Percentiles rank a stretch among this genome's conserved stretches.
Conservation (phyloP, 352 stramenopile species). For the Globisporangium perplexum region DNA sequence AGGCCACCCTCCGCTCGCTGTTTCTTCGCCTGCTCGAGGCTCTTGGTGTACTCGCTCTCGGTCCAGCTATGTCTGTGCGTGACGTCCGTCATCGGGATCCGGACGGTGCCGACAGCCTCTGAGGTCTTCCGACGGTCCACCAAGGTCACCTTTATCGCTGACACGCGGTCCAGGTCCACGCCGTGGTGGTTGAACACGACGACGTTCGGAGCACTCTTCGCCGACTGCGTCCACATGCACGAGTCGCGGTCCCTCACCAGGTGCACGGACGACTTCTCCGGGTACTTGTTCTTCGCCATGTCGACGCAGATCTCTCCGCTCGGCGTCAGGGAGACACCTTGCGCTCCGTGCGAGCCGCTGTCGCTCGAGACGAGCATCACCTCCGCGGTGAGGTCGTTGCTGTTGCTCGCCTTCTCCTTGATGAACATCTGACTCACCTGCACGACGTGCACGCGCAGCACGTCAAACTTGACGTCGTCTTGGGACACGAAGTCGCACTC, state of each 20-base stretch:
- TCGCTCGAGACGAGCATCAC: constrained; percentile 48
- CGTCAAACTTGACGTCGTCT: constrained; percentile 42
- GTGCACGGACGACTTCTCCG: constrained; percentile 19
- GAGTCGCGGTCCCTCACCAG: constrained; percentile 8
- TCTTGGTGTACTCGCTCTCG: constrained; percentile 3
- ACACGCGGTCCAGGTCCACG: constrained; percentile 41
- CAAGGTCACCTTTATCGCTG: constrained; percentile 27
- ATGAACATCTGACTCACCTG: constrained; percentile 46
- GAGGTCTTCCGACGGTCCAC: constrained; percentile 17
- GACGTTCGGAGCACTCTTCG: neutral
- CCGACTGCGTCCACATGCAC: constrained; percentile 1
- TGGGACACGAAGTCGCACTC: constrained; percentile 15
- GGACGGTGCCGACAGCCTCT: constrained; percentile 26
- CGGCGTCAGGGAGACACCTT: constrained; percentile 31
- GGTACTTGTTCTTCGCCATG: constrained; percentile 19
- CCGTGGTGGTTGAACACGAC: constrained; percentile 28
- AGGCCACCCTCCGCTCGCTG: neutral
- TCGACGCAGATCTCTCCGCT: constrained; percentile 42
- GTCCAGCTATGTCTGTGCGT: constrained; percentile 6
- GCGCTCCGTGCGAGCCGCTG: constrained; percentile 16
- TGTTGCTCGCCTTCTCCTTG: constrained; percentile 21
- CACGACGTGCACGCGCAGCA: constrained; percentile 32
- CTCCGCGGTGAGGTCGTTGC: constrained; percentile 26
- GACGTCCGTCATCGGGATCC: constrained; percentile 31
- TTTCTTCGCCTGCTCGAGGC: neutral